Percentiles rank a stretch among this genome's conserved stretches.
Evolutionary conservation across 768 basidiomycete genomes (phyloP).

Genomic region (Terana coerulea): DNA sequence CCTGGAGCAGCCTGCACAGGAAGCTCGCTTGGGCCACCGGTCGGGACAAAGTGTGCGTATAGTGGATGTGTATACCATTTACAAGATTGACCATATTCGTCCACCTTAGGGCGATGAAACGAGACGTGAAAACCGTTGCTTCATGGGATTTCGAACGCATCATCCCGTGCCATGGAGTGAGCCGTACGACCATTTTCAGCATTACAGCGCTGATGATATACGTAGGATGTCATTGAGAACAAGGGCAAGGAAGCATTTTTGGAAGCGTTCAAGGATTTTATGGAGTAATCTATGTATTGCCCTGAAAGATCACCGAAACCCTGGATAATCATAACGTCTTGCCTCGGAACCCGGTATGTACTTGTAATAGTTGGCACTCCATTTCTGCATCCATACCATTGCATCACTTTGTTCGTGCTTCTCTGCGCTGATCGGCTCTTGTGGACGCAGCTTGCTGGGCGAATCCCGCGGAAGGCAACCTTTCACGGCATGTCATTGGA

Average conservation of each 20-base stretch:
- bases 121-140: slow-evolving; percentile 60
- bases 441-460: too few species aligned
- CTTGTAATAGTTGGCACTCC: too few species aligned
- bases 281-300: slow-evolving; percentile 15
- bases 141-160: slow-evolving; percentile 73
- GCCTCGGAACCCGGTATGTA: too few species aligned
- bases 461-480: too few species aligned
- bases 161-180: slow-evolving; percentile 67
- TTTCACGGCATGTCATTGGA: too few species aligned
- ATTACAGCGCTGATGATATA: not conserved
- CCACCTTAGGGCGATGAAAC: slow-evolving; percentile 46
- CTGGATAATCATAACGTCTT: too few species aligned
- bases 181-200: slow-evolving; percentile 16
- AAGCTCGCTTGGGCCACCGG: slow-evolving; percentile 22
- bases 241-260: slow-evolving; percentile 41
- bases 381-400: too few species aligned
- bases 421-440: too few species aligned
- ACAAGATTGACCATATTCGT: not conserved
- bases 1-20: slow-evolving; percentile 25
- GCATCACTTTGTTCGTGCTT: too few species aligned
- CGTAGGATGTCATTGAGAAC: slow-evolving; percentile 45
- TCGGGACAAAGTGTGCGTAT: slow-evolving; percentile 24
- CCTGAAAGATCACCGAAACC: too few species aligned
- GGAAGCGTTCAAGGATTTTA: slow-evolving; percentile 25
- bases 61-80: not conserved